Evolutionary conservation across 139 green algal species (phyloP).

Genomic region (Chlamydomonas incerta): DNA sequence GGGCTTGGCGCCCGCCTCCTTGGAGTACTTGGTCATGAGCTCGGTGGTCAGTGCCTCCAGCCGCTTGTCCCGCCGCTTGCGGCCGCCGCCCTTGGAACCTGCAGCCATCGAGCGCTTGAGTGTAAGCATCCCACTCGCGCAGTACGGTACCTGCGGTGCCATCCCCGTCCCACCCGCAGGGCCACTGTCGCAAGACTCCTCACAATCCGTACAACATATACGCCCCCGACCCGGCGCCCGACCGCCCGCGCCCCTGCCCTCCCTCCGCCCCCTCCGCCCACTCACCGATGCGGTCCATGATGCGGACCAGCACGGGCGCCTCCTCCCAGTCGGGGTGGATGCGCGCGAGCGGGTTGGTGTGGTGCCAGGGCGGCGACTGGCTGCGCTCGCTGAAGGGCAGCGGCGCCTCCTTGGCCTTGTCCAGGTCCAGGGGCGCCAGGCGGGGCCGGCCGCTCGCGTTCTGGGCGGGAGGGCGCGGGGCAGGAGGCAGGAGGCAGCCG

Average conservation of each 20-base stretch:
- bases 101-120: too few species aligned
- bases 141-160: too few species aligned
- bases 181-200: too few species aligned
- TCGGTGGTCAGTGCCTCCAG: slow-evolving; percentile 17
- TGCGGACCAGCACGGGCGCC: slow-evolving; percentile 56
- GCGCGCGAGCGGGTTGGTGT: slow-evolving; percentile 63
- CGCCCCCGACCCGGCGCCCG: too few species aligned
- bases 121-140: too few species aligned
- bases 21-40: slow-evolving; percentile 31
- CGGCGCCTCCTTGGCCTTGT: slow-evolving; percentile 31
- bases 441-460: slow-evolving; percentile 18
- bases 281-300: slow-evolving; percentile 58
- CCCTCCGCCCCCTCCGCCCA: too few species aligned
- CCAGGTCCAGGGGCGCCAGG: slow-evolving; percentile 23
- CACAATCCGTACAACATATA: too few species aligned
- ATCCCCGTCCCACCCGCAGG: too few species aligned
- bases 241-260: too few species aligned
- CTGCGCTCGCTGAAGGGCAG: slow-evolving; percentile 44
- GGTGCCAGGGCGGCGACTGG: slow-evolving; percentile 60
- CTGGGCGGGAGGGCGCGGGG: not conserved
- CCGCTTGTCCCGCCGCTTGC: slow-evolving; percentile 50
- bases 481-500: not conserved
- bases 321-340: slow-evolving; percentile 69
- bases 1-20: slow-evolving; percentile 30
- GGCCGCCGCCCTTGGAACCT: slow-evolving; percentile 51